phyloP scores from a whole-genome alignment of 2,329 filamentous ascomycete genomes.

The Lasiodiplodia hormozganensis region DNA sequence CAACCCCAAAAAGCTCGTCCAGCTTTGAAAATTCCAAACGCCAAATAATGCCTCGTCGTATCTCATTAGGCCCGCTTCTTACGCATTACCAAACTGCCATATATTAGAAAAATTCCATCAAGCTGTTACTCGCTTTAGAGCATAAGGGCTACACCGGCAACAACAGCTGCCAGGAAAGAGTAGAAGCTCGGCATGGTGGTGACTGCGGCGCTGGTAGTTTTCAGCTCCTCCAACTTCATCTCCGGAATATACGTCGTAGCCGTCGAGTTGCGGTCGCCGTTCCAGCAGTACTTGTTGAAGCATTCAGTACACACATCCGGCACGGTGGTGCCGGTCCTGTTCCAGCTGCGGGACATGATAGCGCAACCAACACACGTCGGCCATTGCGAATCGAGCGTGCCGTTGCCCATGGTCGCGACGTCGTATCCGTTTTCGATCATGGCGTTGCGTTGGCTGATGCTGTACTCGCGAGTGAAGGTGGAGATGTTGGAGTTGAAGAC shows the following conservation, averaged over 20 bases:
- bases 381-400: conserved; percentile 76
- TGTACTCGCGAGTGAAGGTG: conserved; percentile 75
- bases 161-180: background rate
- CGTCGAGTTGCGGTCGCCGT: conserved; percentile 68
- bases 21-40: background rate
- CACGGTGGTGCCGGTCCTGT: conserved; percentile 71
- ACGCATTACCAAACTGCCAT: background rate
- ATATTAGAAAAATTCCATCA: background rate
- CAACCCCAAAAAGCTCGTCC: background rate
- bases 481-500: conserved; percentile 77
- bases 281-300: conserved; percentile 89
- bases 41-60: conserved; percentile 16
- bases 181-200: background rate
- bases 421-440: conserved; percentile 90
- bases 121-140: background rate
- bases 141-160: background rate
- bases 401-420: conserved; percentile 82
- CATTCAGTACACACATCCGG: conserved; percentile 77
- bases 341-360: conserved; percentile 76
- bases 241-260: conserved; percentile 40
- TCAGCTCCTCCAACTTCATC: conserved; percentile 34
- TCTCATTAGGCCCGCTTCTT: background rate
- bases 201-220: conserved; percentile 35
- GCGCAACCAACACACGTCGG: conserved; percentile 86
- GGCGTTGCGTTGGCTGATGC: conserved; percentile 70